Evolutionary conservation across 2,329 filamentous ascomycete genomes (phyloP).

Genomic region (Delphinella strobiligena): DNA sequence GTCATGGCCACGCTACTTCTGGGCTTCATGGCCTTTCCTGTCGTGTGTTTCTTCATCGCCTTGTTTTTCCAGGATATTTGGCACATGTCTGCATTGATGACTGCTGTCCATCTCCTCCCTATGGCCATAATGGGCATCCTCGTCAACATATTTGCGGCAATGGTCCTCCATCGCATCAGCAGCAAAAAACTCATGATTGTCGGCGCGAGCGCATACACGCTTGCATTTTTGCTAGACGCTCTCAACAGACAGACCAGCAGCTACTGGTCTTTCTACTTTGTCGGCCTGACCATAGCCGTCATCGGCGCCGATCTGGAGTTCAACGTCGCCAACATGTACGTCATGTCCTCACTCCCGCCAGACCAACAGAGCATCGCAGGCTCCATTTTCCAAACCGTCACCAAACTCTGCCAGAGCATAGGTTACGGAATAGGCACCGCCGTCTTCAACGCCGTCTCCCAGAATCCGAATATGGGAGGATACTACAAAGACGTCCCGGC

Average conservation of each 20-base stretch:
- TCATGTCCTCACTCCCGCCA: constrained; percentile 51
- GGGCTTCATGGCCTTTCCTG: constrained; percentile 51
- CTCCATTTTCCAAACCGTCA: constrained; percentile 56
- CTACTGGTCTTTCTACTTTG: constrained; percentile 57
- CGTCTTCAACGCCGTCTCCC: constrained; percentile 38
- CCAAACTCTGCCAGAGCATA: constrained; percentile 46
- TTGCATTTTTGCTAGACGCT: constrained; percentile 41
- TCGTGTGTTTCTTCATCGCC: constrained; percentile 50
- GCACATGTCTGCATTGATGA: constrained; percentile 41
- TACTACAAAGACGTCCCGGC: constrained; percentile 30
- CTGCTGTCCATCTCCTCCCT: constrained; percentile 53
- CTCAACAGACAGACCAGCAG: constrained; percentile 42
- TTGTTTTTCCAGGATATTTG: constrained; percentile 52
- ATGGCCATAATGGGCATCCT: constrained; percentile 51
- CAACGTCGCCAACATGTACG: constrained; percentile 62
- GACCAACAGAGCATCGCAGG: constrained; percentile 55
- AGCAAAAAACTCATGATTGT: constrained; percentile 51
- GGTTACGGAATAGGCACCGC: constrained; percentile 52
- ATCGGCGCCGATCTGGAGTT: constrained; percentile 59
- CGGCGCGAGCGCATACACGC: constrained; percentile 33
- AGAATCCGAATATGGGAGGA: constrained; percentile 20
- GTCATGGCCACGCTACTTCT: constrained; percentile 45
- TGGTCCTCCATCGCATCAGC: constrained; percentile 50
- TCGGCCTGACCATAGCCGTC: constrained; percentile 47
- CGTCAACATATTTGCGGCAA: constrained; percentile 51